A percentile compares a stretch with the other conserved stretches of the same genome.
phyloP scores from a whole-genome alignment of 495 filamentous ascomycete genomes.

The Margaritispora aquatica region DNA sequence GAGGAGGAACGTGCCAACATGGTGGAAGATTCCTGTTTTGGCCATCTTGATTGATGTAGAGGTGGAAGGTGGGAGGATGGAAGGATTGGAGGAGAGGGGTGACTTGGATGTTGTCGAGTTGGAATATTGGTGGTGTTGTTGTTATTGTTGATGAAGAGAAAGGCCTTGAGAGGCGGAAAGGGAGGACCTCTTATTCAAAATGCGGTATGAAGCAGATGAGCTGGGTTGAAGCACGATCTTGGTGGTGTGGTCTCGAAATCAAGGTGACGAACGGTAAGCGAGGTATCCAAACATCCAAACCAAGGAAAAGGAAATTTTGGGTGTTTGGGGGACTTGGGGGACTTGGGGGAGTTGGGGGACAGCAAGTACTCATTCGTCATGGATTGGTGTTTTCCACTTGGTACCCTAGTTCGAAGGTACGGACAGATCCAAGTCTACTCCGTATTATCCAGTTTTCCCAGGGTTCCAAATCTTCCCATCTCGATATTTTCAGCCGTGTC shows the following conservation, averaged over 20 bases:
- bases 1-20: slow-evolving; percentile 54
- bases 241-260: neutral
- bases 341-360: too few species aligned
- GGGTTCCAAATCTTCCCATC: too few species aligned
- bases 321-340: too few species aligned
- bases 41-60: slow-evolving; percentile 17
- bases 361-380: neutral
- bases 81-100: neutral
- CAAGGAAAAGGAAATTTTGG: neutral
- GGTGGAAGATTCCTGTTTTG: slow-evolving; percentile 45
- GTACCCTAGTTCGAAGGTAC: too few species aligned
- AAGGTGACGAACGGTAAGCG: too few species aligned
- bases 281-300: too few species aligned
- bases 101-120: neutral
- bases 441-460: too few species aligned
- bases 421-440: too few species aligned
- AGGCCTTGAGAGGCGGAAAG: neutral
- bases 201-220: too few species aligned
- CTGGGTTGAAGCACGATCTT: neutral
- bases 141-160: neutral
- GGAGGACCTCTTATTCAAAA: neutral
- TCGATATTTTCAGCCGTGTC: too few species aligned
- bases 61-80: neutral
- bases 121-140: neutral
- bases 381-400: too few species aligned